Evolutionary conservation across 1,284 basidiomycete genomes (phyloP), one percentile per base, ranked within the genome.

Genomic region (Neonothopanus nambi): DNA sequence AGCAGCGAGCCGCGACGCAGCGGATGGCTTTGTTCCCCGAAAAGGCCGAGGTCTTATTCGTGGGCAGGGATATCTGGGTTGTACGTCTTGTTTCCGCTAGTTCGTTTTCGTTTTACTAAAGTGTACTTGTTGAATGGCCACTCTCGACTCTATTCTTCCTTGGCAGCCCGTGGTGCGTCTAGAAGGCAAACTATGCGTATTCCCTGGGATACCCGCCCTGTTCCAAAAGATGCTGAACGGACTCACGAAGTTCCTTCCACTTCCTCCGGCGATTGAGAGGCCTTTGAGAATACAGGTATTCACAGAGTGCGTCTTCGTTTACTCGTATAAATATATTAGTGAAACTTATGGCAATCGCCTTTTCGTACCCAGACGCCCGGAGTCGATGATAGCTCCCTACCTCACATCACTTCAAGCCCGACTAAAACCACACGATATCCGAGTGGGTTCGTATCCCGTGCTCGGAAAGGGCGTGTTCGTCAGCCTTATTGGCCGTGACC

Each of bases 321-420:
- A 5, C 26, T 28, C 11, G 26, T 5, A 5, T 5, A 28, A 11
- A 28, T 28, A 28, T 28, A 28, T 28, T 5, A 41, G 17, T 20
- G 56, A 18, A 28, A 42, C 38, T 12, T 21, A 46, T n/a, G n/a
- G 49, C 39, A 57, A 30, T 37, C n/a, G n/a, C n/a, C n/a, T n/a
- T n/a, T n/a, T n/a, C n/a, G n/a, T n/a, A n/a, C n/a, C n/a, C 63
- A 93, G 91, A 26, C 76, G 85, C 38, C 86, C 91, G 0, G 95
- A 98, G 73, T 93, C 89, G 2, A 84, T 83, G 55, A 97, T 98
- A 54, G 91, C 93, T 2, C 94, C 95, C 0, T 96, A 88, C 71
- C 79, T 98, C 28, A 88, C 89, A 0, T 72, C 80, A 13, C 78
- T 98, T 0, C 89, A 93, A 63, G 78, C 81, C 18, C 83, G 89